These are phyloP conservation scores for Dicorynia guianensis DNA, from an alignment of 306 rosid genomes.

Conservation along the genomic window DNA sequence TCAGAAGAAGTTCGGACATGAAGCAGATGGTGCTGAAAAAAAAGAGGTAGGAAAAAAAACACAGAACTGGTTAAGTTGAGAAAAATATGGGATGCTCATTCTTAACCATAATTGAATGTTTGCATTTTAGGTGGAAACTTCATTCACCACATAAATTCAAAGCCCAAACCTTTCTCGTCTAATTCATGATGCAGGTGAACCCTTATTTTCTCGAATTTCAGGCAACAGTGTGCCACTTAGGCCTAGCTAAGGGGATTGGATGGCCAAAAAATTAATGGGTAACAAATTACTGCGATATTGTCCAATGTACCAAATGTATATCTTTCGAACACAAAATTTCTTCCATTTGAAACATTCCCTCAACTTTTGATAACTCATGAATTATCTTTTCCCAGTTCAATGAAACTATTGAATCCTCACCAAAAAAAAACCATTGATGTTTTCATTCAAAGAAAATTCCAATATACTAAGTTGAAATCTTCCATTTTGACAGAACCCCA, in stretches of 20 bases:
- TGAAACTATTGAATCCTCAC: too few relatives aligned
- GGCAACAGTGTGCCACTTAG: too few relatives aligned
- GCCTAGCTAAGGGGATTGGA: not conserved
- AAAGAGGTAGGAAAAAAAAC: not conserved
- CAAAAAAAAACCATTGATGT: too few relatives aligned
- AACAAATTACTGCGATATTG: not conserved
- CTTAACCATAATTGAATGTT: not conserved
- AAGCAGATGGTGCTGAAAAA: not conserved
- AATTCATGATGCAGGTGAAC: not conserved
- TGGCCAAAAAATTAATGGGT: not conserved
- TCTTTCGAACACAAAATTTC: not conserved
- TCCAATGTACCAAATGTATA: not conserved
- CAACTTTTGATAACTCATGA: not conserved
- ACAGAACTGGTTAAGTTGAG: not conserved
- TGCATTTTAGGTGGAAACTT: too few relatives aligned
- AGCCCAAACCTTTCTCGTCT: not conserved
- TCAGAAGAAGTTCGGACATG: not conserved
- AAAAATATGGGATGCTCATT: not conserved
- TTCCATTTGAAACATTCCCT: not conserved
- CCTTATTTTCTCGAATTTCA: not conserved
- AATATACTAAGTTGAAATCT: too few relatives aligned
- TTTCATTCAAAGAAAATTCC: not conserved
- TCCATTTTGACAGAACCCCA: too few relatives aligned
- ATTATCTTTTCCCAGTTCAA: too few relatives aligned
- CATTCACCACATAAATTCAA: not conserved